phyloP scores from a whole-genome alignment of 2,329 filamentous ascomycete genomes.

The Magnaporthiopsis incrustans region DNA sequence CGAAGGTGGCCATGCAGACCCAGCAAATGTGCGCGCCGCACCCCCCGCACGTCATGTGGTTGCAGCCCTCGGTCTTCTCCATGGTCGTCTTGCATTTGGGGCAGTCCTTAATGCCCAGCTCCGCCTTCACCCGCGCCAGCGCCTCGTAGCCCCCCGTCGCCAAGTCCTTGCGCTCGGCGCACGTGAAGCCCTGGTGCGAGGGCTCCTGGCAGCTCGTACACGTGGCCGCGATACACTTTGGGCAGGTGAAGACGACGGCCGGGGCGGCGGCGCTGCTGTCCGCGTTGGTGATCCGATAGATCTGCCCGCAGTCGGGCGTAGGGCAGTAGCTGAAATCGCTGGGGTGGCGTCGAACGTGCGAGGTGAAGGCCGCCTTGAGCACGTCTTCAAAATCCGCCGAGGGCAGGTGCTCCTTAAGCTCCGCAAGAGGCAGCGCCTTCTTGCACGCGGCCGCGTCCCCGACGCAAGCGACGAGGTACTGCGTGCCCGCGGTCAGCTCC shows the following conservation, averaged over 20 bases:
- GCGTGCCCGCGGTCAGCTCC: not conserved
- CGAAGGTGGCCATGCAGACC: constrained; percentile 5
- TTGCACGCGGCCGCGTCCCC: constrained; percentile 19
- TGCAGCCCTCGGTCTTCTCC: constrained; percentile 7
- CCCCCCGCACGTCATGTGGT: constrained; percentile 7
- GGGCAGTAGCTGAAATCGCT: constrained; percentile 30
- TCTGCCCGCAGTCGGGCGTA: constrained; percentile 31
- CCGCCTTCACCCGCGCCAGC: not conserved
- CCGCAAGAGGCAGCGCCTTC: constrained; percentile 16
- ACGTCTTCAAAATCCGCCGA: constrained; percentile 27
- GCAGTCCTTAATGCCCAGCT: constrained; percentile 11
- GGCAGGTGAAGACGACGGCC: constrained; percentile 22
- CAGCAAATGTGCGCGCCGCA: constrained; percentile 9
- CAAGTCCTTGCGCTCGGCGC: constrained; percentile 7
- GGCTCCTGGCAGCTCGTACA: constrained; percentile 27
- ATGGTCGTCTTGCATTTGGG: constrained; percentile 8
- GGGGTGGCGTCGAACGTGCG: constrained; percentile 25
- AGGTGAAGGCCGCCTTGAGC: constrained; percentile 25
- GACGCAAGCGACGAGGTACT: constrained; percentile 18
- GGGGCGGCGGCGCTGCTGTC: not conserved
- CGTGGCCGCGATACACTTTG: constrained; percentile 24
- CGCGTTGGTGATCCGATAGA: constrained; percentile 26
- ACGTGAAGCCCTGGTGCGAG: constrained; percentile 20
- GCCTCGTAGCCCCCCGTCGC: not conserved
- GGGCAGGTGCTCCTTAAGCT: constrained; percentile 22